A percentile compares a stretch with the other conserved stretches of the same genome.
phyloP scores from a whole-genome alignment of 75 land plant species.

The Pinus tabuliformis region DNA sequence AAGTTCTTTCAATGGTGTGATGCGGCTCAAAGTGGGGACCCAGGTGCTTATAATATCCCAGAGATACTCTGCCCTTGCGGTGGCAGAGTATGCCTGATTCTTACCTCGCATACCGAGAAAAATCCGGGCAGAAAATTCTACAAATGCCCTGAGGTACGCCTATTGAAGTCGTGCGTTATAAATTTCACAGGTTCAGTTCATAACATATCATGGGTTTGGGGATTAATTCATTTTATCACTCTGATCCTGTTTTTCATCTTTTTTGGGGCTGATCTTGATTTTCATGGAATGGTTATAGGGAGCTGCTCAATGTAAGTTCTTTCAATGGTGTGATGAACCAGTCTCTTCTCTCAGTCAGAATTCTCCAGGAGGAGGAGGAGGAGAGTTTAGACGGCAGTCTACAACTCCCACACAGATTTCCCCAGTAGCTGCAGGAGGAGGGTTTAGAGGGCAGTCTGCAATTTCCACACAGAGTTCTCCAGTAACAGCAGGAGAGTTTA shows the following conservation, averaged over 20 bases:
- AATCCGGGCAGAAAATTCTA: conserved; percentile 39
- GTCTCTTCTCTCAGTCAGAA: background rate
- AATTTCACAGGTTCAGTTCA: background rate
- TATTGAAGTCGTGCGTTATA: background rate
- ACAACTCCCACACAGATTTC: background rate
- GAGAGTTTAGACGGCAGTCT: background rate
- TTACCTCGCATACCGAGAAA: conserved; percentile 19
- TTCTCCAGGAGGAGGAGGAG: too few species aligned
- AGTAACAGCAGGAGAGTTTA: background rate
- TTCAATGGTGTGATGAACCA: background rate
- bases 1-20: conserved; percentile 5
- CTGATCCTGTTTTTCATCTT: too few species aligned
- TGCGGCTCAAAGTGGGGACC: background rate
- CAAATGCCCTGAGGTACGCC: conserved; percentile 14
- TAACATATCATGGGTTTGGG: background rate
- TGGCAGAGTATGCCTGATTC: conserved; percentile 21
- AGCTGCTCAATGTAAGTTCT: background rate
- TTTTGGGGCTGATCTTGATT: background rate
- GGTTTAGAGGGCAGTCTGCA: background rate
- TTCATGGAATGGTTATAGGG: background rate
- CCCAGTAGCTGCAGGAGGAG: background rate
- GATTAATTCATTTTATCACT: too few species aligned
- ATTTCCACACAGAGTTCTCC: background rate
- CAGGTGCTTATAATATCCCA: background rate
- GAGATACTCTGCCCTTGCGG: conserved; percentile 32